Evolutionary conservation across 352 stramenopile genomes (phyloP), one percentile per base, ranked within the genome.

Genomic region (Pythium folliculosum): DNA sequence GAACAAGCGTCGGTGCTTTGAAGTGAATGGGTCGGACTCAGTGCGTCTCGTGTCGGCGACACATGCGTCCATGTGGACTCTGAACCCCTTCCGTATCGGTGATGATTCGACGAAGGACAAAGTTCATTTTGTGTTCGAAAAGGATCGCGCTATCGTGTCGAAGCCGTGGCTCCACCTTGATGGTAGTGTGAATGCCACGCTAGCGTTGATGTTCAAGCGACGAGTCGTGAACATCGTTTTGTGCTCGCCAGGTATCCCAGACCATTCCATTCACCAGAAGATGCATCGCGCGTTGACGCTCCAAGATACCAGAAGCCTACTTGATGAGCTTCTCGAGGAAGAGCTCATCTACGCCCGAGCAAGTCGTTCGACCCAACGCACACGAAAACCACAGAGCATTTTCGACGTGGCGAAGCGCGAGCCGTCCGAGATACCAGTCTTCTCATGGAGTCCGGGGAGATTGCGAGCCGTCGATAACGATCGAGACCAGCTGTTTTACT

Each of bases 151-250:
- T 6, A 60, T 92, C 51, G 73, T 91, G 14, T 77, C 84, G 55
- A 77, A 78, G 0, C 86, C 88, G 17, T 95, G 88, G 88, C 67
- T 90, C 54, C 79, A 91, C 52, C 72, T 95, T 32, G 82, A 95
- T 65, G 88, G 88, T 9, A 83, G 66, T 16, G 38, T 76, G 2
- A 95, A 95, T 67, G 72, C 68, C 0, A 78, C 74, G 13, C 73
- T 87, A 2, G 63, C 77, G 27, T 59, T 93, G 21, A 69, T 76
- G 51, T 62, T 95, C 23, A 95, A 95, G 67, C 79, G 82, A 25
- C 87, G 91, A 67, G 72, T 93, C 13, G 81, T 91, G 19, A 95
- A 92, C 63, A 90, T 93, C 35, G 72, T 94, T 19, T 87, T 92
- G 76, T 90, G 77, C 47, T 80, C 59, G 0, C 88, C 88, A 25